Evolutionary conservation across 1,284 basidiomycete species (phyloP).

Genomic region (Mycosarcoma maydis): DNA sequence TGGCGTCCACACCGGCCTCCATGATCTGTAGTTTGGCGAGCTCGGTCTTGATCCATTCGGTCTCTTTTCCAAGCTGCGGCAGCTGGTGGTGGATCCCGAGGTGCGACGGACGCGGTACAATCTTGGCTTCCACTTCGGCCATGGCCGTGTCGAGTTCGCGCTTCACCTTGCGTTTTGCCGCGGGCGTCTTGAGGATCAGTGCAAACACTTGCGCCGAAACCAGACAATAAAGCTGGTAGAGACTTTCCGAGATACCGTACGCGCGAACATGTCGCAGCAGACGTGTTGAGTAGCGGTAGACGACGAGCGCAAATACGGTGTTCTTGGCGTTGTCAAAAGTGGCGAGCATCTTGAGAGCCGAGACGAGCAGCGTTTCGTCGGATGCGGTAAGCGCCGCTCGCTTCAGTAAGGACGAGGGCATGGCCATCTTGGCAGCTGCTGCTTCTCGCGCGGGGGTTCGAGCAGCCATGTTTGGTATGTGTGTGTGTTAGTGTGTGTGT

Average conservation of each 20-base stretch:
- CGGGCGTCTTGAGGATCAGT: constrained; percentile 57
- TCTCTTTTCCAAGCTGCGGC: constrained; percentile 56
- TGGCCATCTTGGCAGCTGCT: too few relatives aligned
- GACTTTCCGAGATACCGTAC: constrained; percentile 50
- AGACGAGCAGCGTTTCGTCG: constrained; percentile 23
- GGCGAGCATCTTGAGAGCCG: constrained; percentile 23
- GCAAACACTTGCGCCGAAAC: constrained; percentile 45
- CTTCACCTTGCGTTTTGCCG: constrained; percentile 55
- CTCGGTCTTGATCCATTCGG: constrained; percentile 55
- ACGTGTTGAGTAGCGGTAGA: constrained; percentile 44
- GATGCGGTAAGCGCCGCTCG: neutral
- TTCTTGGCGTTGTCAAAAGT: constrained; percentile 55
- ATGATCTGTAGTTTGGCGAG: constrained; percentile 56
- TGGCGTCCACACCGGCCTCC: constrained; percentile 43
- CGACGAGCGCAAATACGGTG: constrained; percentile 51
- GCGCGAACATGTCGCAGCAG: constrained; percentile 53
- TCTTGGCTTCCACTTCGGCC: constrained; percentile 57
- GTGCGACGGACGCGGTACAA: constrained; percentile 49
- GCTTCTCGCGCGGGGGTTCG: too few relatives aligned
- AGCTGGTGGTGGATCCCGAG: constrained; percentile 45
- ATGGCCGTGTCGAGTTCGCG: constrained; percentile 59
- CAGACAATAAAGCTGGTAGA: constrained; percentile 54
- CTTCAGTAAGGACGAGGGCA: neutral
- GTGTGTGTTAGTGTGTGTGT: too few relatives aligned
- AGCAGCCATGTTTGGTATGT: too few relatives aligned